Evolutionary conservation across 1,139 yeast genomes (phyloP).

Genomic region (Candida gigantensis): DNA sequence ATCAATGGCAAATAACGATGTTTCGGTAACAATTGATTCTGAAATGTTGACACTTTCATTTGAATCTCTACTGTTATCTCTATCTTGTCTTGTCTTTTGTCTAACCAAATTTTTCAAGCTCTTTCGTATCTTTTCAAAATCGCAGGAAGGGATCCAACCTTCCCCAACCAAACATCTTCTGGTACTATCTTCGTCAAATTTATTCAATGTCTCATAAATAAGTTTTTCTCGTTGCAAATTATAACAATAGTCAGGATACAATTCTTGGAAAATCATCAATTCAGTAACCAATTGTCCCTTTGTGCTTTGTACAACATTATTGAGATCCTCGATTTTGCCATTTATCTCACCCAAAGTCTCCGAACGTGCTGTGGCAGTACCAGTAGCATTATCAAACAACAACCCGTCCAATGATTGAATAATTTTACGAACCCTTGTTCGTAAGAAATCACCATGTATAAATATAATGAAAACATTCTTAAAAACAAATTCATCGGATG

Average conservation of each 20-base stretch:
- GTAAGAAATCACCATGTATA: conserved; percentile 80
- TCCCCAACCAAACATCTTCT: conserved; percentile 93
- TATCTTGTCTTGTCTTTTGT: conserved; percentile 22
- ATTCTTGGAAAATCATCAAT: conserved; percentile 65
- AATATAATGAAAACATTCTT: conserved; percentile 82
- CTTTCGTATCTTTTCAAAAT: conserved; percentile 25
- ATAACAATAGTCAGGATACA: conserved; percentile 35
- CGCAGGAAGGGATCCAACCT: conserved; percentile 81
- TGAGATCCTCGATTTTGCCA: conserved; percentile 46
- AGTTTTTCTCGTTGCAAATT: conserved; percentile 69
- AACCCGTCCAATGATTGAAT: conserved; percentile 84
- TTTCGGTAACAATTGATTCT: conserved; percentile 14
- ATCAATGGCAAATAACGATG: conserved; percentile 58
- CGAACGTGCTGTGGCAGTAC: conserved; percentile 50
- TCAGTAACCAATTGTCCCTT: conserved; percentile 71
- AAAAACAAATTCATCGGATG: conserved; percentile 48
- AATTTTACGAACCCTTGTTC: conserved; percentile 68
- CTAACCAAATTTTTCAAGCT: conserved; percentile 29
- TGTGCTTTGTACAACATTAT: conserved; percentile 68
- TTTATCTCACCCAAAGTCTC: conserved; percentile 64
- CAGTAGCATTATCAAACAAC: conserved; percentile 64
- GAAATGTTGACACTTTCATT: conserved; percentile 11
- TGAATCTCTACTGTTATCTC: conserved; percentile 7
- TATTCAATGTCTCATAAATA: conserved; percentile 73
- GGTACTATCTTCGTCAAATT: conserved; percentile 80